These are phyloP conservation scores for Globisporangium paddicum DNA, from an alignment of 352 stramenopile species.

Conservation along the genomic window DNA sequence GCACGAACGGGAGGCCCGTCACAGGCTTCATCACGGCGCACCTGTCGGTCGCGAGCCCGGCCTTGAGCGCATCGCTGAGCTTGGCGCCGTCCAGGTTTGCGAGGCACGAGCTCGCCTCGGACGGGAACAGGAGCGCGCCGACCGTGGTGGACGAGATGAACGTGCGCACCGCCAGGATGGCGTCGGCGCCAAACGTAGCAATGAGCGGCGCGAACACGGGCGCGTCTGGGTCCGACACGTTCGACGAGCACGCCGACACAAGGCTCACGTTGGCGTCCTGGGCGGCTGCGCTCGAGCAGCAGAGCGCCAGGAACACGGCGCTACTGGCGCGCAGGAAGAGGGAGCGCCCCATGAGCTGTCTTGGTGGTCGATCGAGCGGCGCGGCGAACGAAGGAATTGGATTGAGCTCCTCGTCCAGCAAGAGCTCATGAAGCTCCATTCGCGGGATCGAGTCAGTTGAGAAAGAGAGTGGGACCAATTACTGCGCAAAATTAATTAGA, in stretches of 20 bases:
- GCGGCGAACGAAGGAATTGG: background rate
- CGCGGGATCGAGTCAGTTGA: background rate
- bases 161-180: conserved; percentile 14
- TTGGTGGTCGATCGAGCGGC: no score
- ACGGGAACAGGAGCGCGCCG: conserved; percentile 34
- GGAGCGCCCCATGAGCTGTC: background rate
- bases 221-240: conserved; percentile 18
- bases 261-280: conserved; percentile 10
- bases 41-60: conserved; percentile 27
- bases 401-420: background rate
- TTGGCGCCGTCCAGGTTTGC: conserved; percentile 56
- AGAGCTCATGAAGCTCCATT: background rate
- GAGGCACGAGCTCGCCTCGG: conserved; percentile 43
- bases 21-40: conserved; percentile 32
- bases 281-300: background rate
- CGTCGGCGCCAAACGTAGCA: conserved; percentile 10
- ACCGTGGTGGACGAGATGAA: conserved; percentile 24
- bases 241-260: conserved; percentile 16
- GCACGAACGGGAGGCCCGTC: conserved; percentile 36
- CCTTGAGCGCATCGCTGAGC: conserved; percentile 28
- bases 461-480: background rate
- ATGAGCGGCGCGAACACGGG: conserved; percentile 21
- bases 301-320: background rate
- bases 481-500: no score
- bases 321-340: background rate